phyloP scores from a whole-genome alignment of 495 filamentous ascomycete genomes.

The Penicillium parvum region DNA sequence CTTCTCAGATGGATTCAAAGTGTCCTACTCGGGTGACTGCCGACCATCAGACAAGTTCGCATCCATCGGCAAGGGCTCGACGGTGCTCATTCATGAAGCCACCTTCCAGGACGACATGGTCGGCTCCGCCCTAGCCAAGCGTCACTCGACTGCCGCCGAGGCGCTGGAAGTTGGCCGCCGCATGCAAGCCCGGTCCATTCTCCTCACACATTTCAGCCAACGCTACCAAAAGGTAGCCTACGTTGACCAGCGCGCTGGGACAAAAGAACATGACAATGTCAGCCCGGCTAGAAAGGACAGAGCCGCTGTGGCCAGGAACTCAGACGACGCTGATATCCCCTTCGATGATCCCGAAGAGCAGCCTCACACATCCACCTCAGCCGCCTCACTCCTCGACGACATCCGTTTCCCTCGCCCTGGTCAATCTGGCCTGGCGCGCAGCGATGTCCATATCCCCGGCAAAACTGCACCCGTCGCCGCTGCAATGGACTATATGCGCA shows the following conservation, averaged over 20 bases:
- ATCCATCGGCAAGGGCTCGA: constrained; percentile 65
- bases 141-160: constrained; percentile 80
- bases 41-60: constrained; percentile 69
- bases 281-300: constrained; percentile 18
- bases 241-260: constrained; percentile 16
- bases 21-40: constrained; percentile 91
- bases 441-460: constrained; percentile 1
- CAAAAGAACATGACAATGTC: constrained; percentile 10
- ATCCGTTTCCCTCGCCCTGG: constrained; percentile 10
- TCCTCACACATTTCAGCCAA: constrained; percentile 94
- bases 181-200: constrained; percentile 71
- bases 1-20: constrained; percentile 74
- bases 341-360: constrained; percentile 28
- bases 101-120: constrained; percentile 84
- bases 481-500: constrained; percentile 88
- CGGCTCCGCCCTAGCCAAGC: constrained; percentile 80
- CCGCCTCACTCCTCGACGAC: constrained; percentile 18
- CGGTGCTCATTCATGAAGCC: constrained; percentile 88
- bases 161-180: constrained; percentile 69
- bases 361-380: constrained; percentile 1
- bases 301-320: constrained; percentile 2
- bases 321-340: constrained; percentile 26
- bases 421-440: constrained; percentile 5
- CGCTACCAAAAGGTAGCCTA: constrained; percentile 76
- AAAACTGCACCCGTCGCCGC: constrained; percentile 53